These are phyloP conservation scores for Ustilago cynodontis DNA, from an alignment of 1,284 basidiomycete genomes.

Conservation along the genomic window DNA sequence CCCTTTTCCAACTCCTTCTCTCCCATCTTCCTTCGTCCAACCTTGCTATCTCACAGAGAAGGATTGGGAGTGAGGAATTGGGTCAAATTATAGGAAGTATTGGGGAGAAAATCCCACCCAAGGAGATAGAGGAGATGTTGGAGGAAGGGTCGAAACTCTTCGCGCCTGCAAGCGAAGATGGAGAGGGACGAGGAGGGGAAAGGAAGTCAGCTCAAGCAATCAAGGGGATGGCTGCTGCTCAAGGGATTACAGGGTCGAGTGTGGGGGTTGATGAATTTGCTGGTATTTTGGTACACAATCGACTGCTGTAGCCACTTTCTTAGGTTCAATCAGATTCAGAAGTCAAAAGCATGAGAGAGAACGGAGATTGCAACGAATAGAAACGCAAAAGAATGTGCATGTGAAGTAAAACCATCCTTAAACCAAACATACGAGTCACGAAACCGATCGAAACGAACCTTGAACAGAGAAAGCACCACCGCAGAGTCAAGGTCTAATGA, in stretches of 20 bases:
- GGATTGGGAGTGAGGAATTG: slow-evolving; percentile 22
- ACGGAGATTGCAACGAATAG: background rate
- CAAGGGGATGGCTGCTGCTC: slow-evolving; percentile 29
- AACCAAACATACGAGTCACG: too few species aligned
- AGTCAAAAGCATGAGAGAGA: background rate
- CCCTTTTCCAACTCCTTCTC: slow-evolving; percentile 33
- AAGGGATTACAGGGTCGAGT: slow-evolving; percentile 19
- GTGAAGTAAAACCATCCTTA: background rate
- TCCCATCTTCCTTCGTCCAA: slow-evolving; percentile 25
- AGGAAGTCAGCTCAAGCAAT: slow-evolving; percentile 28
- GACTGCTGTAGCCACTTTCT: slow-evolving; percentile 14
- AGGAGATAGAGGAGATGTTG: slow-evolving; percentile 54
- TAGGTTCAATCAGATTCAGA: too few species aligned
- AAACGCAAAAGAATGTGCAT: background rate
- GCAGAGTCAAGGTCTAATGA: background rate
- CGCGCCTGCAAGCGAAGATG: slow-evolving; percentile 25
- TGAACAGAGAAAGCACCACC: too few species aligned
- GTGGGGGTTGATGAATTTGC: slow-evolving; percentile 51
- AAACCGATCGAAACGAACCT: too few species aligned
- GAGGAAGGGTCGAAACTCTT: slow-evolving; percentile 47
- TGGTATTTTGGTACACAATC: slow-evolving; percentile 42
- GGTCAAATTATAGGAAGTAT: slow-evolving; percentile 13
- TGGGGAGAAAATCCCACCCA: slow-evolving; percentile 42
- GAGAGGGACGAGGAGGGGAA: slow-evolving; percentile 11
- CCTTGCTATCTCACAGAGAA: slow-evolving; percentile 17